phyloP scores from a whole-genome alignment of 1,139 yeast species.

The Yamadazyma triangularis region DNA sequence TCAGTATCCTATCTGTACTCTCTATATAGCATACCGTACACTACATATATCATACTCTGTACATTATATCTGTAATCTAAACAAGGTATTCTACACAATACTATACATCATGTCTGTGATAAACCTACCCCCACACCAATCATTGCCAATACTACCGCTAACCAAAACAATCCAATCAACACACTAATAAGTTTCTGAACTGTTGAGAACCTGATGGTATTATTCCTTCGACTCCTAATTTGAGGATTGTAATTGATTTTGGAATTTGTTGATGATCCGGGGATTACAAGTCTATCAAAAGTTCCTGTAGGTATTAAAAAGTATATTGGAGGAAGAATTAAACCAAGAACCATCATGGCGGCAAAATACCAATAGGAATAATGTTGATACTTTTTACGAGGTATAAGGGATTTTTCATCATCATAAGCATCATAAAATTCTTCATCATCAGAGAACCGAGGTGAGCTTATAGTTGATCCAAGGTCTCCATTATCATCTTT shows the following conservation, averaged over 20 bases:
- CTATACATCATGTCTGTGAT: too few species aligned
- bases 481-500: not conserved
- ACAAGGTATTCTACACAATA: too few species aligned
- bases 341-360: constrained; percentile 24
- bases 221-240: constrained; percentile 9
- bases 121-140: constrained; percentile 40
- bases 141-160: constrained; percentile 31
- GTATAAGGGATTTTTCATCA: constrained; percentile 1
- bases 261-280: constrained; percentile 12
- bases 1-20: too few species aligned
- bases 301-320: constrained; percentile 29
- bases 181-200: constrained; percentile 31
- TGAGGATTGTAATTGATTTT: constrained; percentile 21
- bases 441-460: not conserved
- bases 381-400: too few species aligned
- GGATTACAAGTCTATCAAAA: constrained; percentile 25
- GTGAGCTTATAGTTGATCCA: constrained; percentile 2
- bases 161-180: constrained; percentile 31
- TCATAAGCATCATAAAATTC: not conserved
- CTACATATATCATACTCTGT: too few species aligned
- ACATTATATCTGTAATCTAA: too few species aligned
- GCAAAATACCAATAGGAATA: constrained; percentile 8
- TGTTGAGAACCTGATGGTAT: constrained; percentile 19
- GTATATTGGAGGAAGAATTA: constrained; percentile 33
- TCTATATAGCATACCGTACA: too few species aligned